These are phyloP conservation scores for Wickerhamomyces hampshirensis DNA, from an alignment of 805 yeast species.

Conservation along the genomic window DNA sequence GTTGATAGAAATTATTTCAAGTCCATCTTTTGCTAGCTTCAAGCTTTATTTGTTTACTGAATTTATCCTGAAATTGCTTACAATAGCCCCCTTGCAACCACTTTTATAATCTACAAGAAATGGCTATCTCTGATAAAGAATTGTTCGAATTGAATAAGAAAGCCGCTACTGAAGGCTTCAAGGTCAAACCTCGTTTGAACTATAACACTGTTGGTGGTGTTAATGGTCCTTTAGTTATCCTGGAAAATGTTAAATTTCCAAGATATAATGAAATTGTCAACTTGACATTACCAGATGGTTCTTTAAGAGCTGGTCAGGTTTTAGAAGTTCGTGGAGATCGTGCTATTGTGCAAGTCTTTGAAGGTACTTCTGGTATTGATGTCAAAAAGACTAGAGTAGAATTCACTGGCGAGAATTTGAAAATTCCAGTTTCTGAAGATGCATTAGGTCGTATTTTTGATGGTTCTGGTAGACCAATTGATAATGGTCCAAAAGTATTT, in stretches of 20 bases:
- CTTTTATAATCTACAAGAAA: neutral
- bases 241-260: conserved; percentile 82
- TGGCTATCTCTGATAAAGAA: conserved; percentile 33
- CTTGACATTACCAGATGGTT: conserved; percentile 93
- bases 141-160: conserved; percentile 73
- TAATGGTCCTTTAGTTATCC: conserved; percentile 94
- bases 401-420: conserved; percentile 92
- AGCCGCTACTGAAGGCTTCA: conserved; percentile 90
- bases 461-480: conserved; percentile 98
- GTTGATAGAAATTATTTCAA: too few species aligned
- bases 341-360: conserved; percentile 98
- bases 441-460: conserved; percentile 96
- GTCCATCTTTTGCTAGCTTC: neutral
- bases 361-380: conserved; percentile 98
- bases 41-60: neutral
- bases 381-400: conserved; percentile 97
- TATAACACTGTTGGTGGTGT: conserved; percentile 98
- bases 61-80: neutral
- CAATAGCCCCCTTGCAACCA: too few species aligned
- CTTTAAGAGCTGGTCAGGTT: conserved; percentile 94
- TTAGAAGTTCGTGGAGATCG: conserved; percentile 95
- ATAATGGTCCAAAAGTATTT: conserved; percentile 95
- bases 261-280: conserved; percentile 96
- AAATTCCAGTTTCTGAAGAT: conserved; percentile 94
- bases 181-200: conserved; percentile 83